Conservation (phyloP, 108 stramenopile species). For the Cyclotella choctawhatcheeana region DNA sequence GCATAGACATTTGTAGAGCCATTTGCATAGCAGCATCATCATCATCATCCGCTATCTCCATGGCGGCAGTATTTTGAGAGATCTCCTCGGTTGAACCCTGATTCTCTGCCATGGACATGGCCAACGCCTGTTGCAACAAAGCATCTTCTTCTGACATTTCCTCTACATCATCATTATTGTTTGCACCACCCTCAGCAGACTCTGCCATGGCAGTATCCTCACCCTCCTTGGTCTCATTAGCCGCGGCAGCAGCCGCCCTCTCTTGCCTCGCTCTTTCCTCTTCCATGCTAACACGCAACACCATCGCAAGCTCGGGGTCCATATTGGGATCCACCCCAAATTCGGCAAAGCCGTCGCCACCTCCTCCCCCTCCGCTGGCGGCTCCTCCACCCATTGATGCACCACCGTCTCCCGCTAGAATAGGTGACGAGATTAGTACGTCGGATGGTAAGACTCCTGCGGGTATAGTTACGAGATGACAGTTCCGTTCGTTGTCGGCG, state of each 20-base stretch:
- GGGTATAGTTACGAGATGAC: slow-evolving; percentile 96
- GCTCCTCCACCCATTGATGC: slow-evolving; percentile 53
- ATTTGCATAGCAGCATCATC: slow-evolving; percentile 91
- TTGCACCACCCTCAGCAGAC: slow-evolving; percentile 29
- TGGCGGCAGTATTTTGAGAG: slow-evolving; percentile 38
- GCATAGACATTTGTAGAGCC: slow-evolving; percentile 92
- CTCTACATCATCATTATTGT: slow-evolving; percentile 56
- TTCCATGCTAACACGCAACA: slow-evolving; percentile 96
- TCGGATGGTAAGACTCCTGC: slow-evolving; percentile 93
- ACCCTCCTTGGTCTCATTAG: slow-evolving; percentile 51
- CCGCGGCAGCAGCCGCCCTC: slow-evolving; percentile 56
- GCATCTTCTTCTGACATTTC: slow-evolving; percentile 83
- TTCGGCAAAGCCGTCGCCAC: slow-evolving; percentile 80
- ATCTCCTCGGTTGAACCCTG: slow-evolving; percentile 48
- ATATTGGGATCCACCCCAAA: slow-evolving; percentile 96
- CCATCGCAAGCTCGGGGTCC: slow-evolving; percentile 99
- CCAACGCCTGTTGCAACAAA: slow-evolving; percentile 93
- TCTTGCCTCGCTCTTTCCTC: slow-evolving; percentile 93
- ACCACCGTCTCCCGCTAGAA: slow-evolving; percentile 81
- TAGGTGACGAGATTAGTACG: slow-evolving; percentile 87
- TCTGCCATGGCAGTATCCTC: no score
- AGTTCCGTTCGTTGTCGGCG: slow-evolving; percentile 82
- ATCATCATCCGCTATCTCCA: slow-evolving; percentile 62
- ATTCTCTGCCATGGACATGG: slow-evolving; percentile 96
- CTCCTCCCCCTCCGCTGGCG: slow-evolving; percentile 72